Base-by-base conservation (phyloP, 805 yeast genomes). In the Ogataea nitratoaversa region DNA sequence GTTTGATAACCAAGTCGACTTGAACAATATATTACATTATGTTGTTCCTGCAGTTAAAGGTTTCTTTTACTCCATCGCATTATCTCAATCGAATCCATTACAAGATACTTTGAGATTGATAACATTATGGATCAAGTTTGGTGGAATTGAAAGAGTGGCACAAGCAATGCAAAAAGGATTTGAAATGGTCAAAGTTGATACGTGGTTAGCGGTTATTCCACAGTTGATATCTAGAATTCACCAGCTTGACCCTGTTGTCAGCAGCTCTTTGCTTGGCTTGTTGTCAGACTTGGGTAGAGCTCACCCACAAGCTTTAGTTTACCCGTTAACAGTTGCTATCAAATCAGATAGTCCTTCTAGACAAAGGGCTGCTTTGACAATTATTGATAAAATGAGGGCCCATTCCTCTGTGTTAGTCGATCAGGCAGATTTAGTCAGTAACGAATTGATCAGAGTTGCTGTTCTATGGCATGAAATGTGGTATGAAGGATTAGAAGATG, bases 401-500 rank as follows among this genome's bases (percentile, higher is more conserved):
- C 97, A 93, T 52, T 85, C 95, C 32, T 76, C 97, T 0, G 65
- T 69, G 0, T 67, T 93, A 44, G 96, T 93, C 20, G 89, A 84
- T 47, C 98, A 93, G 58, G 90, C 97, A 0, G 96, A 89, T 51
- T 62, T 90, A 40, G 97, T 93, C n/a, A 85, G 95, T 65, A 82
- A 81, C 49, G 99, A 93, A 56, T 74, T 93, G 41, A 90, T 93
- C 47, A 71, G 98, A 49, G 96, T 89, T 14, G 96, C 98, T 1
- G 96, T 91, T 3, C 65, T 93, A 44, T 90, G 99, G 97, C 95
- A 89, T 55, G 99, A 93, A 56, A 83, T 84, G 58, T 93, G 99
- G 99, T 90, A 89, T 52, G 98, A 91, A 64, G 97, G 95, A 2
- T 70, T 93, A 24, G 99, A 93, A 59, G 96, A 93, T 66, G 99